Percentiles rank a stretch among this genome's conserved stretches.
Conservation (phyloP, 768 basidiomycete genomes). For the Asterophora lycoperdoides region DNA sequence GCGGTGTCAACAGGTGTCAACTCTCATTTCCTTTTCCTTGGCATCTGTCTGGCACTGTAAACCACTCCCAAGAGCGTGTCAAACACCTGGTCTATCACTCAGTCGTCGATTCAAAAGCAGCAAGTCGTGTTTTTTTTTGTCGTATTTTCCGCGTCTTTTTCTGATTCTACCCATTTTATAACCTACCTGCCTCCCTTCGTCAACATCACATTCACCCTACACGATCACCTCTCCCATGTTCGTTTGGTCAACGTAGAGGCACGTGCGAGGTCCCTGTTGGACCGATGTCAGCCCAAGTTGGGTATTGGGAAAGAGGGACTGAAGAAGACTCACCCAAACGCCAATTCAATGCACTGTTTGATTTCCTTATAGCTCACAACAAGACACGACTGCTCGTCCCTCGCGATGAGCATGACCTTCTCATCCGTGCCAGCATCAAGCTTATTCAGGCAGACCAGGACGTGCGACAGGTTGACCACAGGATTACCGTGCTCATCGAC, state of each 20-base stretch:
- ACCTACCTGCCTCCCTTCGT: slow-evolving; percentile 4
- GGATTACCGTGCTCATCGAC: slow-evolving; percentile 89
- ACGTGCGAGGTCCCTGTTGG: slow-evolving; percentile 44
- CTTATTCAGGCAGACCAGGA: slow-evolving; percentile 93
- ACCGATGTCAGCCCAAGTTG: neutral
- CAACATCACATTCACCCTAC: neutral
- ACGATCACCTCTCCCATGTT: neutral
- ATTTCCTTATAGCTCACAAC: slow-evolving; percentile 92
- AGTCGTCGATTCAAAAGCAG: slow-evolving; percentile 5
- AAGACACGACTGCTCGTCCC: slow-evolving; percentile 95
- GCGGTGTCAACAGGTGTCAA: no score
- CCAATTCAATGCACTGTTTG: slow-evolving; percentile 77
- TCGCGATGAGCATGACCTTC: slow-evolving; percentile 87
- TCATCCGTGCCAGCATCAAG: slow-evolving; percentile 94
- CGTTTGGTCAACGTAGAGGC: slow-evolving; percentile 21
- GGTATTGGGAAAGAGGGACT: neutral
- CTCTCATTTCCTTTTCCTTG: no score
- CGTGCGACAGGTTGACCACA: slow-evolving; percentile 86
- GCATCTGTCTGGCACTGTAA: no score
- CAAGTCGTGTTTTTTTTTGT: slow-evolving; percentile 25
- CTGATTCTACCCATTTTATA: slow-evolving; percentile 66
- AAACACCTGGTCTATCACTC: no score
- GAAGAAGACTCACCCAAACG: slow-evolving; percentile 64
- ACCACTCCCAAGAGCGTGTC: no score
- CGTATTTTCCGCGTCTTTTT: slow-evolving; percentile 37